These are phyloP conservation scores for Salix purpurea DNA, from an alignment of 345 rosid genomes.

Conservation along the genomic window DNA sequence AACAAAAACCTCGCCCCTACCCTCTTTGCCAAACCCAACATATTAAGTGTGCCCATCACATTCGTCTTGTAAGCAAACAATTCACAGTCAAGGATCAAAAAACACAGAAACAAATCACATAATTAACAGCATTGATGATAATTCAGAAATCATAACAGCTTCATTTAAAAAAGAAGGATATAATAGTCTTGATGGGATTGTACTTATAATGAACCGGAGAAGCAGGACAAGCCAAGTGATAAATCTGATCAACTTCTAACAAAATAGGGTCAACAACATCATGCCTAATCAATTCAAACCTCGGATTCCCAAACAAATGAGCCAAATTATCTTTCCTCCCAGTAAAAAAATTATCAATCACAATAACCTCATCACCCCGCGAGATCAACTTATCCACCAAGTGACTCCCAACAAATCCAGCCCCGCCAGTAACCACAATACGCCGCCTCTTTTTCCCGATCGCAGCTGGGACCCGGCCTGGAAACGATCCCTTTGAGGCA, in stretches of 20 bases:
- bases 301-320: constrained; percentile 73
- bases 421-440: constrained; percentile 93
- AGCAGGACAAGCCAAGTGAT: constrained; percentile 98
- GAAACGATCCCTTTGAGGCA: neutral
- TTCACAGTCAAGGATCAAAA: constrained; percentile 48
- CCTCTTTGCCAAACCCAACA: constrained; percentile 99
- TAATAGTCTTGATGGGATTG: constrained; percentile 96
- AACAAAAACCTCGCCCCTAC: constrained; percentile 94
- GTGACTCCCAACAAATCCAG: constrained; percentile 98
- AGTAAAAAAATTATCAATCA: constrained; percentile 90
- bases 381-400: constrained; percentile 84
- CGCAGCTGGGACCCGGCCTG: constrained; percentile 72
- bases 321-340: constrained; percentile 92
- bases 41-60: constrained; percentile 97
- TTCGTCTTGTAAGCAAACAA: constrained; percentile 69
- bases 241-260: constrained; percentile 97
- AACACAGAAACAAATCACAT: neutral
- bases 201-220: constrained; percentile 97
- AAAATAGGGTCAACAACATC: constrained; percentile 95
- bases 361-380: constrained; percentile 93
- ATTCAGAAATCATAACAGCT: neutral
- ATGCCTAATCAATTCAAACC: constrained; percentile 91
- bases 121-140: neutral
- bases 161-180: constrained; percentile 43
- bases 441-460: constrained; percentile 62